phyloP scores from a whole-genome alignment of 352 stramenopile genomes.

The Phytophthora pistaciae region DNA sequence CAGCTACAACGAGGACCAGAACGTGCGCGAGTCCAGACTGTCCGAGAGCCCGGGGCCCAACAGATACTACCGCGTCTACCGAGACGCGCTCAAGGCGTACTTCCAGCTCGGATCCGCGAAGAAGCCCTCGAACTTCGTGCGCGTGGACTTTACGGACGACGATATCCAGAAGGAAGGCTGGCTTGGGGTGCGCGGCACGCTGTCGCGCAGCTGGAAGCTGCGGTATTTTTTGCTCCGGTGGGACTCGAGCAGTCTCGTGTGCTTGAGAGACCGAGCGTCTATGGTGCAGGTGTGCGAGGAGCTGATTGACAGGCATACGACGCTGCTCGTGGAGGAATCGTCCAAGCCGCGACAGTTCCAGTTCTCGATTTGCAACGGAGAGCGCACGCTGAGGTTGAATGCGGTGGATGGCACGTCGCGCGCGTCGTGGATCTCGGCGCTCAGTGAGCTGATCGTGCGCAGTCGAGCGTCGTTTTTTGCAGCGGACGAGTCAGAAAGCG shows the following conservation, averaged over 20 bases:
- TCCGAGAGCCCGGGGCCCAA: slow-evolving; percentile 4
- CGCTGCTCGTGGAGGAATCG: slow-evolving; percentile 68
- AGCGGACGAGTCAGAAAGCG: slow-evolving; percentile 74
- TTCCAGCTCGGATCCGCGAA: slow-evolving; percentile 60
- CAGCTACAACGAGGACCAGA: slow-evolving; percentile 4
- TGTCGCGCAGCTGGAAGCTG: slow-evolving; percentile 88
- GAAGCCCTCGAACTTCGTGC: slow-evolving; percentile 53
- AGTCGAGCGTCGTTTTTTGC: slow-evolving; percentile 81
- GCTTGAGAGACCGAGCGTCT: slow-evolving; percentile 75
- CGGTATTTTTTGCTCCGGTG: slow-evolving; percentile 81
- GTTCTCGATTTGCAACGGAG: slow-evolving; percentile 83
- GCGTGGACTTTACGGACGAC: slow-evolving; percentile 73
- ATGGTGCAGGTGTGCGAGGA: slow-evolving; percentile 78
- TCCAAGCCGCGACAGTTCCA: slow-evolving; percentile 78
- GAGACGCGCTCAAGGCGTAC: slow-evolving; percentile 70
- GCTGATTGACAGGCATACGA: slow-evolving; percentile 81
- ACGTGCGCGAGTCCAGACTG: slow-evolving; percentile 7
- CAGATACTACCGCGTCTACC: slow-evolving; percentile 78
- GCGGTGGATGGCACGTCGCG: slow-evolving; percentile 67
- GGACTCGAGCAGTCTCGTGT: slow-evolving; percentile 80
- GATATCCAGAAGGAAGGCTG: slow-evolving; percentile 83
- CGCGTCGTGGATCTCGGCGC: slow-evolving; percentile 72
- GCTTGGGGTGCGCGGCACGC: slow-evolving; percentile 68
- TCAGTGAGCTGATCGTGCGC: slow-evolving; percentile 86
- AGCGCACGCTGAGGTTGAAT: slow-evolving; percentile 76